These are phyloP conservation scores for Talaromyces adpressus DNA, from an alignment of 495 filamentous ascomycete genomes.

Conservation along the genomic window DNA sequence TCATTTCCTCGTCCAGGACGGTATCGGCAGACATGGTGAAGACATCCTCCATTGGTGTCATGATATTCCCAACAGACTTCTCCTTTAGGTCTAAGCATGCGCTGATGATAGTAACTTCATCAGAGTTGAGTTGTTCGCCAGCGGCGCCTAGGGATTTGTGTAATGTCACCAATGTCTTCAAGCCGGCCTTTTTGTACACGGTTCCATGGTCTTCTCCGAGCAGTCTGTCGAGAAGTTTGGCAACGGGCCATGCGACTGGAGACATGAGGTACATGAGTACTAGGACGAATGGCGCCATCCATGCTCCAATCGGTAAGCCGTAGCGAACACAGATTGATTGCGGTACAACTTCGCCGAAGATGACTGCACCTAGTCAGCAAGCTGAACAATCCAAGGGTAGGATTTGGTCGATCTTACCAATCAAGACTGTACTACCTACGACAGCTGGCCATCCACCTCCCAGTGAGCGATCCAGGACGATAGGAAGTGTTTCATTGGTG, in stretches of 20 bases:
- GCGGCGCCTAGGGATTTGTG: slow-evolving; percentile 85
- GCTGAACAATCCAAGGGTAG: not conserved
- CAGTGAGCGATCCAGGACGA: slow-evolving; percentile 87
- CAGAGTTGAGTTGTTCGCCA: slow-evolving; percentile 85
- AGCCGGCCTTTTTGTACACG: slow-evolving; percentile 89
- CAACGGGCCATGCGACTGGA: slow-evolving; percentile 81
- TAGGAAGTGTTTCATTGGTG: slow-evolving; percentile 94
- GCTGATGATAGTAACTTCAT: slow-evolving; percentile 97
- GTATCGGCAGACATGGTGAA: slow-evolving; percentile 93
- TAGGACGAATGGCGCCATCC: slow-evolving; percentile 84
- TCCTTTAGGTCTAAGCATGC: slow-evolving; percentile 95
- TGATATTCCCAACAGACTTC: slow-evolving; percentile 87
- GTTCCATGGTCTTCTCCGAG: slow-evolving; percentile 91
- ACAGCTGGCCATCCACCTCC: slow-evolving; percentile 95
- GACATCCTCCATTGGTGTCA: slow-evolving; percentile 97
- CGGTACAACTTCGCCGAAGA: slow-evolving; percentile 93
- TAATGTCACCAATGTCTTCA: slow-evolving; percentile 86
- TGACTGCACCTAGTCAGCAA: slow-evolving; percentile 53
- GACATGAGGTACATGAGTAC: slow-evolving; percentile 86
- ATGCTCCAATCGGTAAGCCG: slow-evolving; percentile 91
- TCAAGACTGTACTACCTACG: slow-evolving; percentile 82
- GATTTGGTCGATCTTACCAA: slow-evolving; percentile 54
- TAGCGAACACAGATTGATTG: slow-evolving; percentile 96
- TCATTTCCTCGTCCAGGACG: slow-evolving; percentile 82
- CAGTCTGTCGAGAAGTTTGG: slow-evolving; percentile 80